phyloP scores from a whole-genome alignment of 2,329 filamentous ascomycete genomes.

The Colletotrichum liaoningense region DNA sequence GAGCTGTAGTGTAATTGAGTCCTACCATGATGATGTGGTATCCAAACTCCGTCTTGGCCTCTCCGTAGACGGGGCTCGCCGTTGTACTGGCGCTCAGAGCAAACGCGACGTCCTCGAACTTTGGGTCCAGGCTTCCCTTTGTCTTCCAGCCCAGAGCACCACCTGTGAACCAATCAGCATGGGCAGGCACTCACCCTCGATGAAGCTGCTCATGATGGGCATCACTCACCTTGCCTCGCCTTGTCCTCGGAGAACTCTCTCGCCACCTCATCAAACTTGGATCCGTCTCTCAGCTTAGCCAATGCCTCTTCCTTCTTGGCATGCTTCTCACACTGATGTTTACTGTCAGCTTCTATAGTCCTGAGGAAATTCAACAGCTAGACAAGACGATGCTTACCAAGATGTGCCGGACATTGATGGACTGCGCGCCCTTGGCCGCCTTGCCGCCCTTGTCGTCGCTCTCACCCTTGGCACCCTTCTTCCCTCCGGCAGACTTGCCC shows the following conservation, averaged over 20 bases:
- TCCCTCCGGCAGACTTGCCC: slow-evolving; percentile 43
- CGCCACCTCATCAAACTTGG: slow-evolving; percentile 81
- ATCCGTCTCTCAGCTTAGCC: slow-evolving; percentile 72
- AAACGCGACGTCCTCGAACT: slow-evolving; percentile 80
- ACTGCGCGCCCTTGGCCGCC: slow-evolving; percentile 69
- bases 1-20: neutral
- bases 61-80: slow-evolving; percentile 71
- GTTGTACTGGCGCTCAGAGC: slow-evolving; percentile 75
- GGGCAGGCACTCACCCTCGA: neutral
- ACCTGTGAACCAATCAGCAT: slow-evolving; percentile 55
- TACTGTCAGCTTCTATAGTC: neutral
- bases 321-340: slow-evolving; percentile 75
- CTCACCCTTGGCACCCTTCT: slow-evolving; percentile 48
- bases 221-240: slow-evolving; percentile 67
- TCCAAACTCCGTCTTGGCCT: slow-evolving; percentile 80
- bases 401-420: slow-evolving; percentile 81
- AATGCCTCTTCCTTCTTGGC: slow-evolving; percentile 82
- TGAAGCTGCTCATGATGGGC: neutral
- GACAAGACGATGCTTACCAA: slow-evolving; percentile 53
- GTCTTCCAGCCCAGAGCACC: slow-evolving; percentile 80
- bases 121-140: slow-evolving; percentile 72
- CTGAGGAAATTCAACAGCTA: neutral
- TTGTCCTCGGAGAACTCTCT: slow-evolving; percentile 82
- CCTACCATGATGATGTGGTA: slow-evolving; percentile 85
- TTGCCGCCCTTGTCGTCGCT: slow-evolving; percentile 50